Conservation (phyloP, 2,329 filamentous ascomycete species). For the Fusarium piperis region DNA sequence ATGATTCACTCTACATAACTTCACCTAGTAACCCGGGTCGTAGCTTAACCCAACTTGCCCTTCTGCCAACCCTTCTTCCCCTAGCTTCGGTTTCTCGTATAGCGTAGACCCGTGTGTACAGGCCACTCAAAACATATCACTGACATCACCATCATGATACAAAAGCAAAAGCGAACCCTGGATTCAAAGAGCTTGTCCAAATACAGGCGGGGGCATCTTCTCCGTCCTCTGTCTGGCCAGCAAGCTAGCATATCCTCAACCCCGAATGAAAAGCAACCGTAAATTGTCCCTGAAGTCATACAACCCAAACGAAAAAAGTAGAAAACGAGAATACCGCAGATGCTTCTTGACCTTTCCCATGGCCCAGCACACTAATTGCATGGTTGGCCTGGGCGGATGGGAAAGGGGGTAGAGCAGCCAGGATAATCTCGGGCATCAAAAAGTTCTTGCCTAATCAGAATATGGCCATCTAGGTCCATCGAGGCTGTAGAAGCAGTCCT, state of each 20-base stretch:
- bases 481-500: not conserved
- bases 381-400: not conserved
- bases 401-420: not conserved
- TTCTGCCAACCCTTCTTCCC: not conserved
- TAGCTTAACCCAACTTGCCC: no score
- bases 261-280: constrained; percentile 30
- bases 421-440: not conserved
- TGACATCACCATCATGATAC: not conserved
- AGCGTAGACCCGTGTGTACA: not conserved
- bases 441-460: not conserved
- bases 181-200: constrained; percentile 39
- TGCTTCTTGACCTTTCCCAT: not conserved
- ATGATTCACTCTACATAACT: not conserved
- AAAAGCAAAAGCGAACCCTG: constrained; percentile 24
- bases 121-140: not conserved
- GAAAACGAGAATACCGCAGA: constrained; percentile 4
- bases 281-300: constrained; percentile 41
- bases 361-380: not conserved
- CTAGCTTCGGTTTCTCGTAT: not conserved
- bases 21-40: not conserved
- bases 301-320: constrained; percentile 31
- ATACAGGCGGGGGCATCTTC: constrained; percentile 34
- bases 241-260: constrained; percentile 24
- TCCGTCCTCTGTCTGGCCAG: constrained; percentile 23
- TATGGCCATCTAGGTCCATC: not conserved